A percentile compares a stretch with the other conserved stretches of the same genome.
Conservation (phyloP, 1,284 basidiomycete species). For the Rhodotorula sp. region DNA sequence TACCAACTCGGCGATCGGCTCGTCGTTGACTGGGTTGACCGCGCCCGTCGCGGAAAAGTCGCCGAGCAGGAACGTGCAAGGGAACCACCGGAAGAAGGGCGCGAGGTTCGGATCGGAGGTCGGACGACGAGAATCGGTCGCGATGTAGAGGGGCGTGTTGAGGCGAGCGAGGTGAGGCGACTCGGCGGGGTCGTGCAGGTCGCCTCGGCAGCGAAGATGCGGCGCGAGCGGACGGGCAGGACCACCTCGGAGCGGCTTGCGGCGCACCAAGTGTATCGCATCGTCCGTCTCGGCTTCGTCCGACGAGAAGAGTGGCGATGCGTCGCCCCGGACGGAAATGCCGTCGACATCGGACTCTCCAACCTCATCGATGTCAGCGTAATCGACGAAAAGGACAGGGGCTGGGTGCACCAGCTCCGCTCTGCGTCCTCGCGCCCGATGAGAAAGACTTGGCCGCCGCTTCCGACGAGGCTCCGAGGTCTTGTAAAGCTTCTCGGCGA, state of each 20-base stretch:
- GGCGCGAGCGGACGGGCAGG: constrained; percentile 16
- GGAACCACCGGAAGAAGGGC: constrained; percentile 34
- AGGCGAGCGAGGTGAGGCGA: constrained; percentile 18
- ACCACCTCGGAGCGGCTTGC: constrained; percentile 2
- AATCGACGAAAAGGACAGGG: not conserved
- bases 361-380: not conserved
- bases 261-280: not conserved
- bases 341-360: not conserved
- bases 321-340: not conserved
- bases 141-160: constrained; percentile 41
- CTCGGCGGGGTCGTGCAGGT: constrained; percentile 14
- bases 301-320: not conserved
- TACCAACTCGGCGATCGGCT: constrained; percentile 6
- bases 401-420: too few relatives aligned
- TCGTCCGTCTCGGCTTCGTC: not conserved
- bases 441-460: not conserved
- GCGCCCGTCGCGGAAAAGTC: constrained; percentile 19
- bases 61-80: constrained; percentile 32
- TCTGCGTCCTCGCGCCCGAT: too few relatives aligned
- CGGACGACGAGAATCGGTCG: constrained; percentile 39
- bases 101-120: constrained; percentile 21
- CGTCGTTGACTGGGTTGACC: constrained; percentile 6
- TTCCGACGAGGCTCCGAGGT: not conserved
- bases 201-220: constrained; percentile 24
- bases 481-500: not conserved